A percentile compares a stretch with the other conserved stretches of the same genome.
phyloP scores from a whole-genome alignment of 306 rosid species.

The Datisca glomerata region DNA sequence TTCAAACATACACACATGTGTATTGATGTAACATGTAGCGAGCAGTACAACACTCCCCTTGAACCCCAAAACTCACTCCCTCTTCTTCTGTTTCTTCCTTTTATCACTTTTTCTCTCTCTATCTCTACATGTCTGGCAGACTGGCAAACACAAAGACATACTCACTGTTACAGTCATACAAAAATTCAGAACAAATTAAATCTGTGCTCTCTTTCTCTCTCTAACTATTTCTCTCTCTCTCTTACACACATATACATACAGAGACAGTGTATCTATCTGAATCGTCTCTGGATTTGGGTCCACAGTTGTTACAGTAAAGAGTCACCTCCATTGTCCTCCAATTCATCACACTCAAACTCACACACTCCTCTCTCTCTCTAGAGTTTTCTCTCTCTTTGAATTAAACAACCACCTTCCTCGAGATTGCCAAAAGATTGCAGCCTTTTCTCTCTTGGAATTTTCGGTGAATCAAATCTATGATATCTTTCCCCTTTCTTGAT shows the following conservation, averaged over 20 bases:
- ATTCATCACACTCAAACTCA: slow-evolving; percentile 35
- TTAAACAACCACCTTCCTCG: slow-evolving; percentile 23
- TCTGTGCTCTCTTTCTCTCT: slow-evolving; percentile 16
- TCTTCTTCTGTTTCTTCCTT: slow-evolving; percentile 21
- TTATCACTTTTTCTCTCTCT: slow-evolving; percentile 19
- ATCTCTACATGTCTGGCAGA: slow-evolving; percentile 7
- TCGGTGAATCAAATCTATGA: slow-evolving; percentile 34
- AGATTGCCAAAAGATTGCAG: slow-evolving; percentile 28
- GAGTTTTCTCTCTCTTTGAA: slow-evolving; percentile 1
- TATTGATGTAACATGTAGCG: no score
- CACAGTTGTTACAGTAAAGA: slow-evolving; percentile 12
- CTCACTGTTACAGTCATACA: slow-evolving; percentile 25
- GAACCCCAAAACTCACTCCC: slow-evolving; percentile 5
- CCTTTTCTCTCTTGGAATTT: slow-evolving; percentile 31
- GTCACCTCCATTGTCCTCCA: slow-evolving; percentile 35
- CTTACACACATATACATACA: slow-evolving; percentile 13
- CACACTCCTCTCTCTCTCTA: slow-evolving; percentile 6
- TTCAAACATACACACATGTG: slow-evolving; percentile 5
- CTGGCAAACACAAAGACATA: slow-evolving; percentile 12
- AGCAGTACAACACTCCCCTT: slow-evolving; percentile 17
- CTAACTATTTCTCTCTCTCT: background rate
- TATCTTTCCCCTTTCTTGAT: slow-evolving; percentile 23
- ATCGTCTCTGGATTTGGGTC: slow-evolving; percentile 24
- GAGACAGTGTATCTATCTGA: slow-evolving; percentile 10
- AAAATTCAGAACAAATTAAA: slow-evolving; percentile 27